Evolutionary conservation across 108 stramenopile genomes (phyloP).

Genomic region (Skeletonema tropicum): DNA sequence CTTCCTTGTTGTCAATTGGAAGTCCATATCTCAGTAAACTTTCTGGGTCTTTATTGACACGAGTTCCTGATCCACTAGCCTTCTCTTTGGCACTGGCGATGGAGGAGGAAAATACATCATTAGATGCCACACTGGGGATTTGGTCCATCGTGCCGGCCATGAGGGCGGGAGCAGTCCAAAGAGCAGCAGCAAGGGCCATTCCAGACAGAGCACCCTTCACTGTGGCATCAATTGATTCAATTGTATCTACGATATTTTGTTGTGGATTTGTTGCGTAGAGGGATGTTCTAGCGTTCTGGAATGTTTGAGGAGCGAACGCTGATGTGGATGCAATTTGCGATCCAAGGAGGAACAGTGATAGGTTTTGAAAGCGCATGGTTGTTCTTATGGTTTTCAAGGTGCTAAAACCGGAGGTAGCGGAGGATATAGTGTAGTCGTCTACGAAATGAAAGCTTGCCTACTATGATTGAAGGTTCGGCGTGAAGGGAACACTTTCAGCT

Average conservation of each 20-base stretch:
- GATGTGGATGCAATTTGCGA: slow-evolving; percentile 8
- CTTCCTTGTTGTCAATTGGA: slow-evolving; percentile 89
- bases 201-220: slow-evolving; percentile 40
- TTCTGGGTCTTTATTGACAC: slow-evolving; percentile 94
- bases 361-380: background rate
- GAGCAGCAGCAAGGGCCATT: slow-evolving; percentile 32
- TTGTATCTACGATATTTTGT: slow-evolving; percentile 17
- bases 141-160: slow-evolving; percentile 24
- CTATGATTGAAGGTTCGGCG: no score
- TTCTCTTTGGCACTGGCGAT: slow-evolving; percentile 82
- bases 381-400: background rate
- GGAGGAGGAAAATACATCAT: slow-evolving; percentile 23
- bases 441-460: no score
- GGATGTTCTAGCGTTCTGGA: background rate
- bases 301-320: slow-evolving; percentile 7
- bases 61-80: slow-evolving; percentile 84
- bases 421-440: no score
- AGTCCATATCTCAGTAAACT: slow-evolving; percentile 88
- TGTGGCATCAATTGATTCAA: slow-evolving; percentile 30
- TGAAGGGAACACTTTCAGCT: no score
- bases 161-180: slow-evolving; percentile 53
- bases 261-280: slow-evolving; percentile 16
- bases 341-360: background rate
- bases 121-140: slow-evolving; percentile 1
- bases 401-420: no score